phyloP scores from a whole-genome alignment of 2,329 filamentous ascomycete species.

The Xylaria sp. region DNA sequence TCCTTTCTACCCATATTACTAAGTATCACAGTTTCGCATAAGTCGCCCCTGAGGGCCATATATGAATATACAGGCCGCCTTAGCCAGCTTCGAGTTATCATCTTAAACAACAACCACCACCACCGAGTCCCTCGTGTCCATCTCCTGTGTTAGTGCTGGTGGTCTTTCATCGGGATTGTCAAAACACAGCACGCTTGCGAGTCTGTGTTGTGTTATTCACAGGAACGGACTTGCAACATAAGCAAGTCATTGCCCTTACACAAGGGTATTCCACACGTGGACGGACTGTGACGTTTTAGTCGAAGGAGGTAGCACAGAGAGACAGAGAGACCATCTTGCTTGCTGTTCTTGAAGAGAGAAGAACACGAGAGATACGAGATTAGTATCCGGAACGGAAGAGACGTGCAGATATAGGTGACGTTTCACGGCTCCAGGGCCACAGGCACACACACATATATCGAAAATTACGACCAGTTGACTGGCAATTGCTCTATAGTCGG shows the following conservation, averaged over 20 bases:
- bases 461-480: slow-evolving; percentile 1
- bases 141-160: not conserved
- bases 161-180: not conserved
- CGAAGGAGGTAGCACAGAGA: slow-evolving; percentile 5
- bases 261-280: slow-evolving; percentile 1
- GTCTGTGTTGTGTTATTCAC: not conserved
- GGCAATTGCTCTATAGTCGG: not conserved
- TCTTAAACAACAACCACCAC: not conserved
- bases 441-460: not conserved
- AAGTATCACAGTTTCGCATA: slow-evolving; percentile 2
- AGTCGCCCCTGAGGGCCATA: slow-evolving; percentile 6
- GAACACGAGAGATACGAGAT: not conserved
- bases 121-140: not conserved
- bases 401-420: slow-evolving; percentile 8
- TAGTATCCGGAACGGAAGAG: slow-evolving; percentile 1
- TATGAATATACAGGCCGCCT: slow-evolving; percentile 1
- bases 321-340: slow-evolving; percentile 1
- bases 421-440: slow-evolving; percentile 6
- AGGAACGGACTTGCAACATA: not conserved
- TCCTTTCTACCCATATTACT: slow-evolving; percentile 4
- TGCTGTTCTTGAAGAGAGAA: not conserved
- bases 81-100: slow-evolving; percentile 1
- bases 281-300: not conserved
- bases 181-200: not conserved
- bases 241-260: not conserved